Conservation (phyloP, 306 rosid species). For the Inga laurina region DNA sequence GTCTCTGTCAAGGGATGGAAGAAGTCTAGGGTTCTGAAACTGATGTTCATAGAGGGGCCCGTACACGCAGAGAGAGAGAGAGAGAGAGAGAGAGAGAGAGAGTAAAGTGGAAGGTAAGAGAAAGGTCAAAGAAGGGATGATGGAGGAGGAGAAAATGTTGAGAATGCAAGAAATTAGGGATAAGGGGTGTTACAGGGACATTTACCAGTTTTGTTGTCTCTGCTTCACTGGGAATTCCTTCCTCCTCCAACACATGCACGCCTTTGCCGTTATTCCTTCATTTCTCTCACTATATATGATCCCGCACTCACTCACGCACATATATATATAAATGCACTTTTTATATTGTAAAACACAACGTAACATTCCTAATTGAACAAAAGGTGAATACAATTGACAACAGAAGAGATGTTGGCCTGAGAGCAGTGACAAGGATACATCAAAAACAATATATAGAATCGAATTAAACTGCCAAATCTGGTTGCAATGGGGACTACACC, state of each 20-base stretch:
- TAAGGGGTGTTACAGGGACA: constrained; percentile 37
- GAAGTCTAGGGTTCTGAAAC: neutral
- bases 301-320: neutral
- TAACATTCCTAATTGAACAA: neutral
- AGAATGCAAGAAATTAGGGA: neutral
- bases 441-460: neutral
- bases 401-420: neutral
- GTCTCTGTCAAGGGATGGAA: neutral
- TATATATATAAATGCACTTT: neutral
- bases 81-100: neutral
- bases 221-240: constrained; percentile 37
- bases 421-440: neutral
- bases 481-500: constrained; percentile 8
- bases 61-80: neutral
- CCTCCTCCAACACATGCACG: neutral
- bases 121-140: constrained; percentile 42
- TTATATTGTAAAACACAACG: neutral
- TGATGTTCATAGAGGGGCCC: neutral
- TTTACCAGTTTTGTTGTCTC: constrained; percentile 22
- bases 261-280: neutral
- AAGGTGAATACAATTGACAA: neutral
- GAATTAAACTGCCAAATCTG: neutral
- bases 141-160: constrained; percentile 48
- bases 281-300: neutral
- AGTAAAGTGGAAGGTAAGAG: neutral